Evolutionary conservation across 2,329 filamentous ascomycete genomes (phyloP), one percentile per base, ranked within the genome.

Genomic region (Torrubiellomyces zombiae): DNA sequence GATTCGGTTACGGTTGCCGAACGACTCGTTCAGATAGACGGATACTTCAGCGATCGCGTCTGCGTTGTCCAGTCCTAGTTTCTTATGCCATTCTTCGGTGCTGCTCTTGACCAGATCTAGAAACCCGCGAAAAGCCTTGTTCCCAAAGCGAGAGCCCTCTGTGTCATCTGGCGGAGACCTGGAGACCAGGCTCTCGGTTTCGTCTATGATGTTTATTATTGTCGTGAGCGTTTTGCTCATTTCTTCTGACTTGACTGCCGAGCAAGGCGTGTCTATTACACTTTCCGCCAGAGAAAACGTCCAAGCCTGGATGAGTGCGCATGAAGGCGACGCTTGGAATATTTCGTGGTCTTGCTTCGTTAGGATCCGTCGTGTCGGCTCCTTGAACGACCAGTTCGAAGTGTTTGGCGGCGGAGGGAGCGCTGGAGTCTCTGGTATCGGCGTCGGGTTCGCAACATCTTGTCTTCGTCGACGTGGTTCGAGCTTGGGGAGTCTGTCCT

Each of bases 141-240:
- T 98, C 23, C 89, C 91, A 48, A 98, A 98, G 14, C 89, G 68
- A 7, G 83, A 93, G 22, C 83, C 83, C 16, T 72, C 76, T 23
- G 85, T 79, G 34, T 95, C 83, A 37, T 86, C 65, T 1, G 89
- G 75, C 1, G 89, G 89, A 26, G 76, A 74, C 25, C 63, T 55
- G 9, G 61, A 54, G 5, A 92, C 62, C 1, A 86, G 58, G 5
- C 56, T 49, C 26, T 81, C 72, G 7, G 78, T 68, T 27, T 74
- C 63, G 17, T 75, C 63, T 8, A 98, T 60, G 12, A 94, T 69
- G 10, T 50, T 43, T 19, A 91, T 48, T 16, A 95, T 67, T 9
- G 65, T 61, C 30, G 57, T 56, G 27, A 91, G 56, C 4, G 62
- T 50, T 10, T 61, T 54, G 34, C 75, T 70, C n/a, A 72, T 50